These are phyloP conservation scores for Escovopsis sp. DNA, from an alignment of 2,329 filamentous ascomycete genomes.

Conservation along the genomic window DNA sequence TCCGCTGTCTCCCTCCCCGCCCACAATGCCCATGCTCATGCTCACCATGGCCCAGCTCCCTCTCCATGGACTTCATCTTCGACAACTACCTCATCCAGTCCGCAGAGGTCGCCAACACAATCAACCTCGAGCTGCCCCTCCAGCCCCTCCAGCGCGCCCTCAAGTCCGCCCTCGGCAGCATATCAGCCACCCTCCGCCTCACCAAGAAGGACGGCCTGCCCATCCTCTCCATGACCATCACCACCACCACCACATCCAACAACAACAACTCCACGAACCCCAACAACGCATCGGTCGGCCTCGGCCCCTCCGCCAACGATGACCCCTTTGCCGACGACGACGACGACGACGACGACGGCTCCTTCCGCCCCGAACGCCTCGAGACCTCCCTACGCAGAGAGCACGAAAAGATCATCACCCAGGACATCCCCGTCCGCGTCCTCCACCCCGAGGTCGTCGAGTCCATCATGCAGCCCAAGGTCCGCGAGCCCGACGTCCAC, in stretches of 20 bases:
- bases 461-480: conserved; percentile 81
- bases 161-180: conserved; percentile 69
- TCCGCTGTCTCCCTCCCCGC: neutral
- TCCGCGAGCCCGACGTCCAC: conserved; percentile 84
- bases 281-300: conserved; percentile 16
- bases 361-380: conserved; percentile 34
- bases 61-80: conserved; percentile 72
- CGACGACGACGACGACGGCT: conserved; percentile 25
- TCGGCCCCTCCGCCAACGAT: conserved; percentile 8
- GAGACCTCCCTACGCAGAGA: conserved; percentile 49
- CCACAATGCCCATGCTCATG: neutral
- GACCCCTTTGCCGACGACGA: conserved; percentile 26
- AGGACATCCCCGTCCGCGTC: conserved; percentile 91
- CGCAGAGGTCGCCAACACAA: conserved; percentile 66
- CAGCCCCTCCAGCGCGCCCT: conserved; percentile 78
- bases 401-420: conserved; percentile 82
- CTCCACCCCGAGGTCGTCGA: conserved; percentile 73
- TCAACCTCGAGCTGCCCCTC: conserved; percentile 94
- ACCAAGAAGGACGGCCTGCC: conserved; percentile 87
- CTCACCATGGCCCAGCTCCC: conserved; percentile 27
- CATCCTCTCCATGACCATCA: conserved; percentile 78
- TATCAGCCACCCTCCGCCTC: conserved; percentile 70
- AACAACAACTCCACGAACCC: conserved; percentile 29
- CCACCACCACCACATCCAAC: conserved; percentile 54
- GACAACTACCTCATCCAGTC: conserved; percentile 75